A percentile compares a stretch with the other conserved stretches of the same genome.
Conservation (phyloP, 176 grass and related monocot species). For the Oryza nivara region DNA sequence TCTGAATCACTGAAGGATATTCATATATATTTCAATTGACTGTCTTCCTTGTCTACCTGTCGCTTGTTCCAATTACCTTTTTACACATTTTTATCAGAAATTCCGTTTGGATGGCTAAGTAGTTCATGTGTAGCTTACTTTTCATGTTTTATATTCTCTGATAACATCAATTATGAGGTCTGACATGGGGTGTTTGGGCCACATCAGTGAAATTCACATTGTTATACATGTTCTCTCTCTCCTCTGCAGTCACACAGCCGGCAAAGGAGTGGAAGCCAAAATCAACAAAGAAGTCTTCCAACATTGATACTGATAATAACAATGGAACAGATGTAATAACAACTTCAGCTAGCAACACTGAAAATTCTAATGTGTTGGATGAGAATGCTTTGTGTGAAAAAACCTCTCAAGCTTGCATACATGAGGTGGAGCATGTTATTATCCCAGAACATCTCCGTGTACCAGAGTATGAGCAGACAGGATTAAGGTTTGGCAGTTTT, state of each 20-base stretch:
- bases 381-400: conserved; percentile 52
- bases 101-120: neutral
- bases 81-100: neutral
- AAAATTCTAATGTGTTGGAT: conserved; percentile 41
- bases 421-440: conserved; percentile 66
- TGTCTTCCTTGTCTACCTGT: neutral
- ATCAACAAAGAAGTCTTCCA: conserved; percentile 48
- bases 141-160: neutral
- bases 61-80: neutral
- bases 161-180: neutral
- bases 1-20: neutral
- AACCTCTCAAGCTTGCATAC: conserved; percentile 54
- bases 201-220: neutral
- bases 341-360: conserved; percentile 39
- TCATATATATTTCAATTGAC: neutral
- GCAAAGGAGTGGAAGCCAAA: conserved; percentile 86
- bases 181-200: neutral
- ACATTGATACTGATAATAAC: conserved; percentile 25
- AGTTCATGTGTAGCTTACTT: conserved; percentile 1
- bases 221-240: conserved; percentile 2
- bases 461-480: conserved; percentile 62
- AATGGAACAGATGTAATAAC: conserved; percentile 29
- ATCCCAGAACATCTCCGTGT: conserved; percentile 80
- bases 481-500: conserved; percentile 82
- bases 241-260: conserved; percentile 49